These are phyloP conservation scores for Mucor lusitanicus DNA, from an alignment of 371 early-diverging fungal species.

Conservation along the genomic window DNA sequence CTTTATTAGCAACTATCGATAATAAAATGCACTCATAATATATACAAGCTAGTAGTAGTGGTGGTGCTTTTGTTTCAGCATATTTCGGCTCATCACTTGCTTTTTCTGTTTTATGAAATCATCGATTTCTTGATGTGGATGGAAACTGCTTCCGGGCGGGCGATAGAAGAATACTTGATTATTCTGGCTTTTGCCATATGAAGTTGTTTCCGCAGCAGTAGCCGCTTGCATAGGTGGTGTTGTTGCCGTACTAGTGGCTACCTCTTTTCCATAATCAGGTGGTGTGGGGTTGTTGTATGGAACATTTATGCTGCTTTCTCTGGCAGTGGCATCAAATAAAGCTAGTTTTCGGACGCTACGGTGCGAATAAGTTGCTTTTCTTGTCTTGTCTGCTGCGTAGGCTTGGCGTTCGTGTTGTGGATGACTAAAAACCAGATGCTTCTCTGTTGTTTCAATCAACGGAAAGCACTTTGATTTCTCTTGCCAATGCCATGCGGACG, in stretches of 20 bases:
- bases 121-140: neutral
- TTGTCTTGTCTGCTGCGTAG: neutral
- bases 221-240: neutral
- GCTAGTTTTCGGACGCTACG: neutral
- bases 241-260: neutral
- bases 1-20: constrained; percentile 9
- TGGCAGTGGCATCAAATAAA: neutral
- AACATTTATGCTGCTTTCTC: too few relatives aligned
- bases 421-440: neutral
- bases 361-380: neutral
- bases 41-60: too few relatives aligned
- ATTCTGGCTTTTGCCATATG: neutral
- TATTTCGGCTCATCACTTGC: too few relatives aligned
- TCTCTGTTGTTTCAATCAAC: neutral
- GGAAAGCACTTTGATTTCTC: constrained; percentile 12
- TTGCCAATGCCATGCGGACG: constrained; percentile 8
- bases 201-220: neutral
- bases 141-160: neutral
- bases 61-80: too few relatives aligned
- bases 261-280: neutral
- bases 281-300: too few relatives aligned
- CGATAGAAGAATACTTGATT: neutral
- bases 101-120: neutral
- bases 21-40: neutral
- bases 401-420: neutral